Evolutionary conservation across 176 grass and related monocot species (phyloP).

Genomic region (Tillandsia fasciculata): DNA sequence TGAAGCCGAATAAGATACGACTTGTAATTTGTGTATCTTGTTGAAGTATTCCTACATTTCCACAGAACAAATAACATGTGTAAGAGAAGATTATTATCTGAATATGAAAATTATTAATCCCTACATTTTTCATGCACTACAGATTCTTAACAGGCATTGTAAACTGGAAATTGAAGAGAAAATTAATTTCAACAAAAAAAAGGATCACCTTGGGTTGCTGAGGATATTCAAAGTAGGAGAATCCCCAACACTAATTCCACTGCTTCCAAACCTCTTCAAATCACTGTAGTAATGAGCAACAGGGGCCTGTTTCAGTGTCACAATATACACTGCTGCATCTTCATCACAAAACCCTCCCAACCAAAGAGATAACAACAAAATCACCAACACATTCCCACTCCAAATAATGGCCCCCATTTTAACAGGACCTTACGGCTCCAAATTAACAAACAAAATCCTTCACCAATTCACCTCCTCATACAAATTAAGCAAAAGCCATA

Average conservation of each 20-base stretch:
- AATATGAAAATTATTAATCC: not conserved
- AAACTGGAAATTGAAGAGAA: not conserved
- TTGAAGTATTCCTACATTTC: conserved; percentile 52
- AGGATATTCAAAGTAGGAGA: conserved; percentile 45
- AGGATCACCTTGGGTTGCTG: conserved; percentile 52
- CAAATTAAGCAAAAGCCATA: not conserved
- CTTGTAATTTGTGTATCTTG: conserved; percentile 56
- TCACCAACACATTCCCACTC: conserved; percentile 5
- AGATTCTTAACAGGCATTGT: too few species aligned
- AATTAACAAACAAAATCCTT: conserved; percentile 10
- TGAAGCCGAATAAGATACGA: conserved; percentile 64
- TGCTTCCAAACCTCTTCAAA: conserved; percentile 38
- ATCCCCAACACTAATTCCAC: conserved; percentile 26
- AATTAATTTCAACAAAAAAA: not conserved
- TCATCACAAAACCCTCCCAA: conserved; percentile 31
- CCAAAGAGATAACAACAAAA: conserved; percentile 20
- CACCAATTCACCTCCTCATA: conserved; percentile 3
- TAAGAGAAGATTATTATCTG: not conserved
- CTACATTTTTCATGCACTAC: not conserved
- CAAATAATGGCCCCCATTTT: conserved; percentile 1
- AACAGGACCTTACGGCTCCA: not conserved
- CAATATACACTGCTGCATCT: conserved; percentile 76
- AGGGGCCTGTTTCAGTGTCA: conserved; percentile 69
- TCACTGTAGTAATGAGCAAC: conserved; percentile 42
- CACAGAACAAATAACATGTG: conserved; percentile 1